Conservation (phyloP, 2,329 filamentous ascomycete species). For the Knufia fluminis region DNA sequence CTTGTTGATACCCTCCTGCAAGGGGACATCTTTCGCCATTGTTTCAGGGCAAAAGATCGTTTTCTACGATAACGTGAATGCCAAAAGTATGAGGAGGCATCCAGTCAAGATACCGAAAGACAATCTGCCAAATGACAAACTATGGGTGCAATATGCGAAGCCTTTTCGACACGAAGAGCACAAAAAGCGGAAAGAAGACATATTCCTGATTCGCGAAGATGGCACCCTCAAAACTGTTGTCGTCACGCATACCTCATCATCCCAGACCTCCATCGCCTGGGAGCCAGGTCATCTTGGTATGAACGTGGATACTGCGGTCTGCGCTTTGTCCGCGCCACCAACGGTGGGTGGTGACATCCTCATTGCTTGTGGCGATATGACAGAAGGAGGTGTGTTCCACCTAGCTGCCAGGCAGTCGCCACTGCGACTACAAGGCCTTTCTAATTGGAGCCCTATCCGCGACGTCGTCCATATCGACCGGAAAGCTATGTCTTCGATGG, state of each 20-base stretch:
- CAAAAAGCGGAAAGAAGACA: slow-evolving; percentile 58
- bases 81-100: slow-evolving; percentile 6
- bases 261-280: slow-evolving; percentile 24
- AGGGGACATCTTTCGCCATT: slow-evolving; percentile 61
- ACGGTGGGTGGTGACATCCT: slow-evolving; percentile 63
- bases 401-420: slow-evolving; percentile 51
- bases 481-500: not conserved
- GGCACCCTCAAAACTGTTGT: slow-evolving; percentile 63
- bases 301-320: slow-evolving; percentile 73
- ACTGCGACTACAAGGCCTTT: slow-evolving; percentile 51
- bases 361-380: slow-evolving; percentile 67
- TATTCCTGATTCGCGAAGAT: slow-evolving; percentile 84
- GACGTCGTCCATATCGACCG: slow-evolving; percentile 29
- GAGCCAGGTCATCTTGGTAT: slow-evolving; percentile 54
- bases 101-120: not conserved
- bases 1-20: slow-evolving; percentile 61
- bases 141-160: slow-evolving; percentile 80
- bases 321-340: slow-evolving; percentile 42
- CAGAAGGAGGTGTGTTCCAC: slow-evolving; percentile 67
- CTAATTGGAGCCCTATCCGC: slow-evolving; percentile 49
- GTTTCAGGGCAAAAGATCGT: slow-evolving; percentile 53
- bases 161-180: slow-evolving; percentile 59
- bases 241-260: not conserved
- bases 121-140: slow-evolving; percentile 12
- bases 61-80: slow-evolving; percentile 36